Conservation (phyloP, 495 filamentous ascomycete species). For the Hypoxylon fuscum region DNA sequence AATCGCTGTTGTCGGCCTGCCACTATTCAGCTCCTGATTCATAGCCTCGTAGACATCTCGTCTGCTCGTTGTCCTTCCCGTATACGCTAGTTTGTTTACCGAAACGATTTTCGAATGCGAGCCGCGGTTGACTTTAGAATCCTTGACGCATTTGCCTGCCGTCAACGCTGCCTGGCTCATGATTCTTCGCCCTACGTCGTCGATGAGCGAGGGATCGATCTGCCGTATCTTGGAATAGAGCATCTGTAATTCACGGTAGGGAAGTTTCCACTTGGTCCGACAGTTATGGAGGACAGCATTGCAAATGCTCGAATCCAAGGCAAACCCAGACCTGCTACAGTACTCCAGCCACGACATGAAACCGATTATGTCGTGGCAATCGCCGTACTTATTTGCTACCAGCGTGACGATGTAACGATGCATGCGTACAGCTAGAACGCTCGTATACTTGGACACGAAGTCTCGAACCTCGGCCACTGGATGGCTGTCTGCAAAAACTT, state of each 20-base stretch:
- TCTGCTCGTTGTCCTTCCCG: constrained; percentile 34
- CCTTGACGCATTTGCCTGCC: constrained; percentile 24
- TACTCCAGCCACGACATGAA: constrained; percentile 51
- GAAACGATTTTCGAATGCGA: constrained; percentile 25
- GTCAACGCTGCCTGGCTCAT: constrained; percentile 48
- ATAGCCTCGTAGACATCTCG: constrained; percentile 49
- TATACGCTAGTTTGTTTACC: constrained; percentile 27
- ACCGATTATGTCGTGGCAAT: constrained; percentile 48
- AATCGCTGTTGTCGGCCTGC: constrained; percentile 37
- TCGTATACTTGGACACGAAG: constrained; percentile 51
- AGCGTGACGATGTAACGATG: constrained; percentile 51
- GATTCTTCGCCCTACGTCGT: constrained; percentile 48
- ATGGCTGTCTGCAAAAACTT: constrained; percentile 52
- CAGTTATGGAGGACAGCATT: constrained; percentile 55
- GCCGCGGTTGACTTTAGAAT: neutral
- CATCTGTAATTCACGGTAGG: constrained; percentile 48
- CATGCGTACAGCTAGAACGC: constrained; percentile 45
- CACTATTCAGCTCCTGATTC: constrained; percentile 43
- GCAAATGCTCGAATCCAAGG: constrained; percentile 48
- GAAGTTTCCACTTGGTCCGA: constrained; percentile 46
- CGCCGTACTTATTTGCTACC: constrained; percentile 56
- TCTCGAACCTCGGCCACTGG: constrained; percentile 51
- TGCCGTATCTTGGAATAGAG: constrained; percentile 47
- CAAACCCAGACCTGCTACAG: constrained; percentile 44
- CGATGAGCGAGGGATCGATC: constrained; percentile 42